phyloP scores from a whole-genome alignment of 306 rosid species.

The Rubus parviflorus region DNA sequence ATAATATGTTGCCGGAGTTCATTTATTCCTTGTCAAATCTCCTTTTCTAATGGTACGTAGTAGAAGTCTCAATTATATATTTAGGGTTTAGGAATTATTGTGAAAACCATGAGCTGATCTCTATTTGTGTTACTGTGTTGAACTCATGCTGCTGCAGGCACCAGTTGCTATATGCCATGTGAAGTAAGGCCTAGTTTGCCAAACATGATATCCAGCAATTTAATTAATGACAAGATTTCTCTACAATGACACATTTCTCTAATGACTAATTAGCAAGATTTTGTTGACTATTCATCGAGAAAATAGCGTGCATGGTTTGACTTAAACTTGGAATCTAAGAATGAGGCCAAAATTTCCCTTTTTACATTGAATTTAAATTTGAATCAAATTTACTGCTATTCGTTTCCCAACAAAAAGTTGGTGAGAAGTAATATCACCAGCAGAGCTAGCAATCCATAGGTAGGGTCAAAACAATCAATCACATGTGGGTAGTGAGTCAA shows the following conservation, averaged over 20 bases:
- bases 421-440: slow-evolving; percentile 1
- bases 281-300: slow-evolving; percentile 4
- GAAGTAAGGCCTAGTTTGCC: slow-evolving; percentile 18
- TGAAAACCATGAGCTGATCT: background rate
- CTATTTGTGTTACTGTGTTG: background rate
- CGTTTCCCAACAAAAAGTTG: background rate
- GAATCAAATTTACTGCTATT: background rate
- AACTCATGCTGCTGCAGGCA: slow-evolving; percentile 1
- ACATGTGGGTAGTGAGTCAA: background rate
- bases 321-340: slow-evolving; percentile 7
- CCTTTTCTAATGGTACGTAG: too few relatives aligned
- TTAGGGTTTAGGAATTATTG: too few relatives aligned
- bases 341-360: background rate
- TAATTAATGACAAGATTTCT: slow-evolving; percentile 5
- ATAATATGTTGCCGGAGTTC: background rate
- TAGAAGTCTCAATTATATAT: too few relatives aligned
- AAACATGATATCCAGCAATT: slow-evolving; percentile 6
- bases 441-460: background rate
- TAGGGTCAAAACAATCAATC: background rate
- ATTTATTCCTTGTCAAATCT: background rate
- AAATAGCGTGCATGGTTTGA: background rate
- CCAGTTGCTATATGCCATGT: slow-evolving; percentile 10
- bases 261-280: background rate
- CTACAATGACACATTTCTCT: background rate
- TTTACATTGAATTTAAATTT: background rate